Evolutionary conservation across 441 rosid genomes (phyloP).

Genomic region (Pelargonium fulgidum): DNA sequence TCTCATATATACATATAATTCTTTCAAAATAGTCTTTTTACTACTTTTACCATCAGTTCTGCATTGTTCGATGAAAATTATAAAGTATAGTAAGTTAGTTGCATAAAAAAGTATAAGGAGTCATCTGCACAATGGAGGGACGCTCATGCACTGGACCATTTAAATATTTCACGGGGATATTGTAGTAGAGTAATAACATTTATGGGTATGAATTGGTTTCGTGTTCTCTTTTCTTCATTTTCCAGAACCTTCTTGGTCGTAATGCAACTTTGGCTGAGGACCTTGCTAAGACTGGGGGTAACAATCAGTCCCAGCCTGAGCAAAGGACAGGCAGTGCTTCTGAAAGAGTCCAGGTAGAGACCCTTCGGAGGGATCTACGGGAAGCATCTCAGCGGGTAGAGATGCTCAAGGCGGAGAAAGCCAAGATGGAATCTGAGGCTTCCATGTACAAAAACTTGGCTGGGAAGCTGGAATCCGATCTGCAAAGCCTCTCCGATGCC

Average conservation of each 20-base stretch:
- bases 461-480: slow-evolving; percentile 74
- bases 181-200: no score
- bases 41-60: no score
- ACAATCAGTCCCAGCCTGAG: slow-evolving; percentile 44
- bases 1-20: no score
- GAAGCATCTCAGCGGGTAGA: slow-evolving; percentile 71
- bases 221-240: slow-evolving; percentile 11
- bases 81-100: no score
- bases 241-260: slow-evolving; percentile 72
- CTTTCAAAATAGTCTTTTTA: no score
- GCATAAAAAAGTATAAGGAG: no score
- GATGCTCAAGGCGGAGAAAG: slow-evolving; percentile 61
- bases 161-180: no score
- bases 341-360: slow-evolving; percentile 68
- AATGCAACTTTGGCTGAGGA: slow-evolving; percentile 88
- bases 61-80: no score
- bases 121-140: no score
- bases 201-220: slow-evolving; percentile 7
- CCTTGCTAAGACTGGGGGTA: slow-evolving; percentile 60
- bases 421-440: slow-evolving; percentile 61
- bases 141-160: no score
- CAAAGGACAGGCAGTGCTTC: slow-evolving; percentile 44
- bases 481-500: slow-evolving; percentile 78
- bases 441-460: slow-evolving; percentile 60
- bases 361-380: slow-evolving; percentile 70